Conservation (phyloP, 1,284 basidiomycete species). For the Sphaerobolus stellatus region DNA sequence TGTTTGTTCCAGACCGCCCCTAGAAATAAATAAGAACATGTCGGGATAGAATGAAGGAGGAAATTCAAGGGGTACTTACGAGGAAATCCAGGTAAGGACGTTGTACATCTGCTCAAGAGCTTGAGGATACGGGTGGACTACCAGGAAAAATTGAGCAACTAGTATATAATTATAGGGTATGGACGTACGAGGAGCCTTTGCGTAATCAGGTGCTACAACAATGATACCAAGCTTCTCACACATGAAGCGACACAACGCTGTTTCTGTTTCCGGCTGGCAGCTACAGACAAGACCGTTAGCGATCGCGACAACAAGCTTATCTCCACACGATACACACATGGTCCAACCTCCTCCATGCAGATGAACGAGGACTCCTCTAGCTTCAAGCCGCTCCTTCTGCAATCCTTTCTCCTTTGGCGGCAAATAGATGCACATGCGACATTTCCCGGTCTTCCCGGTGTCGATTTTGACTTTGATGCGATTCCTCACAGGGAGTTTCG, state of each 20-base stretch:
- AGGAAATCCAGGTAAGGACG: constrained; percentile 24
- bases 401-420: constrained; percentile 10
- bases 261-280: constrained; percentile 24
- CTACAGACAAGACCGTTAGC: constrained; percentile 11
- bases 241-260: constrained; percentile 20
- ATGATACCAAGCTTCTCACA: constrained; percentile 21
- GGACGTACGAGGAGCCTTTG: constrained; percentile 23
- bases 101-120: constrained; percentile 22
- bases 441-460: constrained; percentile 18
- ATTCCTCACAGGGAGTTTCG: constrained; percentile 9
- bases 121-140: constrained; percentile 23
- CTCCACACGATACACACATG: constrained; percentile 21
- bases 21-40: background rate
- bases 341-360: constrained; percentile 26
- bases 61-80: constrained; percentile 12
- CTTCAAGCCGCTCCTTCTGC: background rate
- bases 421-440: constrained; percentile 19
- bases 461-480: constrained; percentile 16
- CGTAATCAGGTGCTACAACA: constrained; percentile 25
- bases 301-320: background rate
- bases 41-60: background rate
- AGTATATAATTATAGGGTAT: background rate
- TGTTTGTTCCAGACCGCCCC: constrained; percentile 14
- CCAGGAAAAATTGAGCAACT: background rate
- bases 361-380: constrained; percentile 22